Conservation (phyloP, 2,329 filamentous ascomycete genomes). For the Thelonectria olida region DNA sequence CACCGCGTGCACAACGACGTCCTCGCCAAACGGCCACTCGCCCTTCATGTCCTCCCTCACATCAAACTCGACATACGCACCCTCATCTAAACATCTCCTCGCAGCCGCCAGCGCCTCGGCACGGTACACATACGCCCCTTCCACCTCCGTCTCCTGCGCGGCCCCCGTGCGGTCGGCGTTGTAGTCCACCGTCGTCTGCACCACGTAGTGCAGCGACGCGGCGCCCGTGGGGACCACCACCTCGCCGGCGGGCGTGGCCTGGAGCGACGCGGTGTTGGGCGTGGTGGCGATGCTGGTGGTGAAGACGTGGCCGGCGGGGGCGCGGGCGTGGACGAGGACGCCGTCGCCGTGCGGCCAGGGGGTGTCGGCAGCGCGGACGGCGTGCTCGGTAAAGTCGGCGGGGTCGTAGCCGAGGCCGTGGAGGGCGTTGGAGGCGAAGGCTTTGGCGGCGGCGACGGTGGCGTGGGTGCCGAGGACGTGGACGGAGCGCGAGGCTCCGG, state of each 20-base stretch:
- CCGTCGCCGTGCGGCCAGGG: constrained; percentile 51
- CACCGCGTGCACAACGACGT: constrained; percentile 55
- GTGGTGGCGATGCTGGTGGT: constrained; percentile 49
- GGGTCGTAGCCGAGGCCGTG: constrained; percentile 46
- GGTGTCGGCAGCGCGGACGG: constrained; percentile 24
- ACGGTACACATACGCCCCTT: constrained; percentile 48
- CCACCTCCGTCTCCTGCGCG: constrained; percentile 48
- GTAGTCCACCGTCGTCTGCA: constrained; percentile 55
- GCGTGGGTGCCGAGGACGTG: constrained; percentile 52
- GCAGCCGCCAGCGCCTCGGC: constrained; percentile 48
- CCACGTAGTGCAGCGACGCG: constrained; percentile 50
- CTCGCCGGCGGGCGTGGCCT: constrained; percentile 27
- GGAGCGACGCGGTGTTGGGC: constrained; percentile 46
- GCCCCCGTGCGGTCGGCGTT: constrained; percentile 47
- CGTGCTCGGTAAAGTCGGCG: constrained; percentile 49
- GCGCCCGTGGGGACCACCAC: constrained; percentile 36
- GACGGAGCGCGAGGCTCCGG: constrained; percentile 39
- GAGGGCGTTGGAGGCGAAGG: constrained; percentile 45
- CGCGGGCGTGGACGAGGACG: constrained; percentile 48
- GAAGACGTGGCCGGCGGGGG: constrained; percentile 49
- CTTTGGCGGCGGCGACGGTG: constrained; percentile 48
- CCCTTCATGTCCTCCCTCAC: constrained; percentile 39
- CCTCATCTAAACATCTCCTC: constrained; percentile 40
- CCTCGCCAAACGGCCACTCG: constrained; percentile 56
- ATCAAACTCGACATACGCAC: constrained; percentile 48